Conservation (phyloP, 805 yeast genomes). For the Candida ascalaphidarum region DNA sequence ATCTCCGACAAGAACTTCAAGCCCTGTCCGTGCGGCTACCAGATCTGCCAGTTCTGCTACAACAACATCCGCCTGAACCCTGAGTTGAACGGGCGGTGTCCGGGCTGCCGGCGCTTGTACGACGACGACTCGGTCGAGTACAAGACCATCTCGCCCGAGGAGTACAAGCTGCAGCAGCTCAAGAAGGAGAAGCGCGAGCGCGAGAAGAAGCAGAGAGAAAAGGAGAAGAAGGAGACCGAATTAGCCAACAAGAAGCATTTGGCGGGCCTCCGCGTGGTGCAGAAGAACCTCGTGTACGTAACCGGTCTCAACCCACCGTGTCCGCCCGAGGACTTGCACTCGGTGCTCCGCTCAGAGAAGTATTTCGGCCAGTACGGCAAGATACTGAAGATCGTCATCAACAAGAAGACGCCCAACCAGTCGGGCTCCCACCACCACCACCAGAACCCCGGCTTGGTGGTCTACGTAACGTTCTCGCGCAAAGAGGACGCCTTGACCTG, state of each 20-base stretch:
- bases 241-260: constrained; percentile 77
- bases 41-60: constrained; percentile 96
- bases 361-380: constrained; percentile 99
- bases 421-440: constrained; percentile 25
- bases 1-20: constrained; percentile 91
- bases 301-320: constrained; percentile 88
- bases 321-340: constrained; percentile 74
- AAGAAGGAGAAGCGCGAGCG: constrained; percentile 75
- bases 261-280: constrained; percentile 97
- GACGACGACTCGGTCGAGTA: constrained; percentile 92
- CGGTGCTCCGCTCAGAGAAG: constrained; percentile 76
- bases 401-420: constrained; percentile 55
- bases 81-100: constrained; percentile 91
- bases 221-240: constrained; percentile 87
- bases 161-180: constrained; percentile 72
- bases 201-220: constrained; percentile 77
- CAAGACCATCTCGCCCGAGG: constrained; percentile 76
- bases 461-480: constrained; percentile 85
- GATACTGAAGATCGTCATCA: constrained; percentile 87
- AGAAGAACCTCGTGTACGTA: constrained; percentile 92
- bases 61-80: constrained; percentile 94
- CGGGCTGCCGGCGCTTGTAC: constrained; percentile 92
- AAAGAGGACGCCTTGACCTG: constrained; percentile 95
- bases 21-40: constrained; percentile 99
- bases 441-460: constrained; percentile 77